Conservation (phyloP, 495 filamentous ascomycete genomes). For the Podospora pseudopauciseta region DNA sequence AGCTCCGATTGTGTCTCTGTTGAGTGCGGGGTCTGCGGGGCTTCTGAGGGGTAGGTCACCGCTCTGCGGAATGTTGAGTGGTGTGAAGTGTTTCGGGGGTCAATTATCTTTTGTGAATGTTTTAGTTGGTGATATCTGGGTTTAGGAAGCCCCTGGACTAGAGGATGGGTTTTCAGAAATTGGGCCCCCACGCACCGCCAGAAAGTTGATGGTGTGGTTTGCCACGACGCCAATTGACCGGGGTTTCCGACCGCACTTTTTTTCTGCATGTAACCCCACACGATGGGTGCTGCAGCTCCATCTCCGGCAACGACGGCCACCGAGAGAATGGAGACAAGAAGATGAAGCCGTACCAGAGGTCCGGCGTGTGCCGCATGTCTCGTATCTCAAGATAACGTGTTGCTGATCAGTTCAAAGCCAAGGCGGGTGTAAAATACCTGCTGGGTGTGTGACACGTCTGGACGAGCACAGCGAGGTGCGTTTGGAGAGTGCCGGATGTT, state of each 20-base stretch:
- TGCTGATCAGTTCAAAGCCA: slow-evolving; percentile 2
- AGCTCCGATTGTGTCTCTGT: background rate
- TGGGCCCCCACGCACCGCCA: background rate
- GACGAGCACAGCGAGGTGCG: background rate
- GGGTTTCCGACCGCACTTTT: slow-evolving; percentile 6
- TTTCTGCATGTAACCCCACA: background rate
- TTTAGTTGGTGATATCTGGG: background rate
- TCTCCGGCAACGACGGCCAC: background rate
- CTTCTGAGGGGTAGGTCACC: background rate
- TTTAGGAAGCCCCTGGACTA: background rate
- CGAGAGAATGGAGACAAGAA: background rate
- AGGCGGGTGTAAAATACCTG: background rate
- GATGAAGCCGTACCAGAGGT: background rate
- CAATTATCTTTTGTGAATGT: background rate
- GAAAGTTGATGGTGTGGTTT: background rate
- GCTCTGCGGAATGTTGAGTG: background rate
- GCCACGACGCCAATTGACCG: slow-evolving; percentile 1
- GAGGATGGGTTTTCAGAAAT: slow-evolving; percentile 7
- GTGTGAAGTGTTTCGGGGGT: background rate
- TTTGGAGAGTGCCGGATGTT: background rate
- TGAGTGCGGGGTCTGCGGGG: background rate
- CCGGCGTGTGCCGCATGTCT: background rate
- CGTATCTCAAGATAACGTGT: slow-evolving; percentile 3
- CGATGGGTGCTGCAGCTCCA: background rate
- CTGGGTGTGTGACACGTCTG: slow-evolving; percentile 1